Conservation (phyloP, 2,329 filamentous ascomycete species). For the Colletotrichum trifolii region DNA sequence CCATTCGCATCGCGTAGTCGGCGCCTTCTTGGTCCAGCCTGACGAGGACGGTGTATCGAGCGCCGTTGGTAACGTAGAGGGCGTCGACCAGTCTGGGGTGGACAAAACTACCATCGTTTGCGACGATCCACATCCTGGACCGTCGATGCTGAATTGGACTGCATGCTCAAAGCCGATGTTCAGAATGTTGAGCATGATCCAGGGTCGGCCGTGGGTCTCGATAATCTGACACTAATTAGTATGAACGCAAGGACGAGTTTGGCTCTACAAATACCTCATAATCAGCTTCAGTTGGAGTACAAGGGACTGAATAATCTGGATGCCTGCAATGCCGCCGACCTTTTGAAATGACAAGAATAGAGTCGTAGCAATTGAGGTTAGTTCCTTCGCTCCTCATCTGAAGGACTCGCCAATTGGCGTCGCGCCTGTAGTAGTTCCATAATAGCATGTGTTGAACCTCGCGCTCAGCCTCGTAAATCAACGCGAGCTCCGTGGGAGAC, state of each 20-base stretch:
- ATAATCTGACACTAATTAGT: neutral
- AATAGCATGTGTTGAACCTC: constrained; percentile 7
- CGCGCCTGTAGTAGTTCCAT: constrained; percentile 25
- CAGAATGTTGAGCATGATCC: constrained; percentile 25
- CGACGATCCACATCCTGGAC: constrained; percentile 63
- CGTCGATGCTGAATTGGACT: constrained; percentile 57
- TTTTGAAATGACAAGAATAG: constrained; percentile 71
- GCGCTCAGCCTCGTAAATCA: constrained; percentile 16
- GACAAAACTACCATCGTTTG: constrained; percentile 65
- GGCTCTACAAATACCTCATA: constrained; percentile 6
- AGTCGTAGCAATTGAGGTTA: constrained; percentile 62
- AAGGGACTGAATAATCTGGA: neutral
- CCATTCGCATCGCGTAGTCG: constrained; percentile 65
- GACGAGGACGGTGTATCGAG: constrained; percentile 62
- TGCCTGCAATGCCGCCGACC: constrained; percentile 62
- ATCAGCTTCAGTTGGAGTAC: constrained; percentile 8
- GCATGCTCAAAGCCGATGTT: constrained; percentile 29
- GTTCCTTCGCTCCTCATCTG: constrained; percentile 18
- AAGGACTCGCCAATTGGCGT: constrained; percentile 15
- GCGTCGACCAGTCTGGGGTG: constrained; percentile 53
- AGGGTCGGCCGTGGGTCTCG: constrained; percentile 13
- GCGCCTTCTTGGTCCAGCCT: constrained; percentile 55
- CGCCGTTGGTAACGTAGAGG: constrained; percentile 57
- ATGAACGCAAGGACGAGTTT: neutral
- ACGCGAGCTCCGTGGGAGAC: neutral